phyloP scores from a whole-genome alignment of 352 stramenopile genomes.

The Globisporangium apiculatum region DNA sequence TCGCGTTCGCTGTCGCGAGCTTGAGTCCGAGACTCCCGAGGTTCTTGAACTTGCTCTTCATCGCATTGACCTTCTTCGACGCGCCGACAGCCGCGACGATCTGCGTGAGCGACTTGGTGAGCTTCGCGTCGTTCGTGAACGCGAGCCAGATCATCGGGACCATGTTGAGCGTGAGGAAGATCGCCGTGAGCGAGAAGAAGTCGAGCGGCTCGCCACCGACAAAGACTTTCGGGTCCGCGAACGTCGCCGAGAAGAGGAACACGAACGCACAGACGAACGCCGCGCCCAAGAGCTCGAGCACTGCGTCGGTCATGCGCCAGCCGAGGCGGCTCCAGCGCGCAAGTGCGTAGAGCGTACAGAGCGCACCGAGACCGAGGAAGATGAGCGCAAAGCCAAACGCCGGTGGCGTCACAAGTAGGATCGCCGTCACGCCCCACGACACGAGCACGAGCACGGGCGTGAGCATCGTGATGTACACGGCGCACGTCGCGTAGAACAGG shows the following conservation, averaged over 20 bases:
- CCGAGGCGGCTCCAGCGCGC: conserved; percentile 60
- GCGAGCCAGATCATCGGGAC: conserved; percentile 88
- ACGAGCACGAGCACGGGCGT: conserved; percentile 58
- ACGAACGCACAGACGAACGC: conserved; percentile 60
- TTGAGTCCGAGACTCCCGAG: conserved; percentile 71
- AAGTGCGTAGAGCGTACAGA: conserved; percentile 38
- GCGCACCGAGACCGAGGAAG: conserved; percentile 51
- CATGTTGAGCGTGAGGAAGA: conserved; percentile 85
- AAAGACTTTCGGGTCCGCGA: conserved; percentile 71
- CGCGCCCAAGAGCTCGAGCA: conserved; percentile 41
- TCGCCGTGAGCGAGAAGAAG: conserved; percentile 70
- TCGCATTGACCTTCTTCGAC: conserved; percentile 66
- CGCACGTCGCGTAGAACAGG: conserved; percentile 63
- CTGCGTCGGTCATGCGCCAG: conserved; percentile 72
- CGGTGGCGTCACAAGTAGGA: conserved; percentile 62
- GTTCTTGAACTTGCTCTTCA: conserved; percentile 83
- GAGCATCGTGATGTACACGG: conserved; percentile 45
- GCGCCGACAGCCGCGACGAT: conserved; percentile 69
- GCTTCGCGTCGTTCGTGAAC: conserved; percentile 86
- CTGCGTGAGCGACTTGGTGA: conserved; percentile 76
- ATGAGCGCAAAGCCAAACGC: conserved; percentile 74
- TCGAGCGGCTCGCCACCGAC: conserved; percentile 58
- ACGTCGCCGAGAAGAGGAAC: conserved; percentile 76
- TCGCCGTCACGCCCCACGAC: conserved; percentile 64
- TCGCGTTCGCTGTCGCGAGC: conserved; percentile 43